phyloP scores from a whole-genome alignment of 495 filamentous ascomycete species.

The Penicillium coprophilum region DNA sequence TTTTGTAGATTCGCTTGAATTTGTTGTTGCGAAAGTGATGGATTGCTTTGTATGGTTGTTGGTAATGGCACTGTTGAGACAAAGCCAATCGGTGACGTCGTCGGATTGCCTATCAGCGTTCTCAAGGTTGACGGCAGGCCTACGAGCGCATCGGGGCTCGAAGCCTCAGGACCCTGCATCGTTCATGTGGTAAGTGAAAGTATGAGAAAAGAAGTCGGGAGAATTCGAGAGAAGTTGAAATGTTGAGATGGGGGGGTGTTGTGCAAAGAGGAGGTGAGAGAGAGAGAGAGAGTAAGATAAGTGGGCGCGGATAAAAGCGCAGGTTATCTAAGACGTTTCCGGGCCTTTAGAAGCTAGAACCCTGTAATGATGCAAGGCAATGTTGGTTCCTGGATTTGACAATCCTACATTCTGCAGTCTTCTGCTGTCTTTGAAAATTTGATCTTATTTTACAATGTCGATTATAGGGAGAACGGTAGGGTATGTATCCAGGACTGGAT shows the following conservation, averaged over 20 bases:
- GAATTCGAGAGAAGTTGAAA: constrained; percentile 4
- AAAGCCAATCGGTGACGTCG: constrained; percentile 37
- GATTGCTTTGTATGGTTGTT: constrained; percentile 14
- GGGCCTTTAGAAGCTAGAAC: constrained; percentile 9
- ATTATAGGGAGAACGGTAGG: no score
- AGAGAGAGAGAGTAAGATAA: constrained; percentile 13
- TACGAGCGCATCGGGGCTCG: constrained; percentile 41
- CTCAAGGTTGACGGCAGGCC: constrained; percentile 39
- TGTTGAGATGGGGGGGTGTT: constrained; percentile 5
- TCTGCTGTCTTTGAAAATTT: neutral
- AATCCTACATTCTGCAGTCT: neutral
- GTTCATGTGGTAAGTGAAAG: constrained; percentile 33
- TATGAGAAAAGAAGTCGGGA: neutral
- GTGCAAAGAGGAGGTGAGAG: constrained; percentile 14
- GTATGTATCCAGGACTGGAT: neutral
- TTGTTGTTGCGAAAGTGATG: constrained; percentile 27
- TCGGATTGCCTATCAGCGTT: constrained; percentile 35
- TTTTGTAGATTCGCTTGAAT: constrained; percentile 32
- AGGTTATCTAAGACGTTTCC: constrained; percentile 37
- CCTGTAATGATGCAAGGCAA: constrained; percentile 3
- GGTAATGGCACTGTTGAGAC: constrained; percentile 13
- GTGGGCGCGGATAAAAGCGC: constrained; percentile 16
- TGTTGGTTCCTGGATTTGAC: neutral
- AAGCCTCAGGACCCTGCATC: constrained; percentile 48
- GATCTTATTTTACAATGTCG: neutral